Percentiles rank a stretch among this genome's conserved stretches.
These are phyloP conservation scores for Przewalskia tangutica DNA, from an alignment of 257 asterid species.

Conservation along the genomic window DNA sequence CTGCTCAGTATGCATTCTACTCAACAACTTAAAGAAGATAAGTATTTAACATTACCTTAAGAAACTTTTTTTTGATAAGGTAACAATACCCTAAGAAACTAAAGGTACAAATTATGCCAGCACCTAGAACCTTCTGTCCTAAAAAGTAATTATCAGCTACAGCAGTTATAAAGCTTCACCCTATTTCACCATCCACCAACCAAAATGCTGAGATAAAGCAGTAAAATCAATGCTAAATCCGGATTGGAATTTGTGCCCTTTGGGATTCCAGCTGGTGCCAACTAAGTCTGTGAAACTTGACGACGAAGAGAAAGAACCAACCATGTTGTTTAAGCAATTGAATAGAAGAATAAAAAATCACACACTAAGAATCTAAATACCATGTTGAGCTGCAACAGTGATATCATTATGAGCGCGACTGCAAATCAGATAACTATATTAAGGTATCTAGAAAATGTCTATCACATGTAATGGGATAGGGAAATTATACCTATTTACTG, in stretches of 20 bases:
- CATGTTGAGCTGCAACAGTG: not conserved
- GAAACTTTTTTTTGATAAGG: too few relatives aligned
- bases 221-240: not conserved
- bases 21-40: not conserved
- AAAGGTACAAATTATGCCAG: not conserved
- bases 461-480: not conserved
- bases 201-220: not conserved
- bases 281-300: not conserved
- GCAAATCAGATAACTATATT: not conserved
- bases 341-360: not conserved
- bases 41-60: not conserved
- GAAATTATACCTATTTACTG: slow-evolving; percentile 41
- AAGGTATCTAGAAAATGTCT: not conserved
- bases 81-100: not conserved
- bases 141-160: not conserved
- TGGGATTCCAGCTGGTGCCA: not conserved
- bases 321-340: not conserved
- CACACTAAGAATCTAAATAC: not conserved
- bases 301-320: not conserved
- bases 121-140: not conserved
- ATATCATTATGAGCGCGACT: not conserved
- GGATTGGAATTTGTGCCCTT: not conserved
- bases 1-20: not conserved
- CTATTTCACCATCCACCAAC: not conserved
- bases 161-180: not conserved